These are phyloP conservation scores for Aspergillus piperis DNA, from an alignment of 2,329 filamentous ascomycete genomes.

Conservation along the genomic window DNA sequence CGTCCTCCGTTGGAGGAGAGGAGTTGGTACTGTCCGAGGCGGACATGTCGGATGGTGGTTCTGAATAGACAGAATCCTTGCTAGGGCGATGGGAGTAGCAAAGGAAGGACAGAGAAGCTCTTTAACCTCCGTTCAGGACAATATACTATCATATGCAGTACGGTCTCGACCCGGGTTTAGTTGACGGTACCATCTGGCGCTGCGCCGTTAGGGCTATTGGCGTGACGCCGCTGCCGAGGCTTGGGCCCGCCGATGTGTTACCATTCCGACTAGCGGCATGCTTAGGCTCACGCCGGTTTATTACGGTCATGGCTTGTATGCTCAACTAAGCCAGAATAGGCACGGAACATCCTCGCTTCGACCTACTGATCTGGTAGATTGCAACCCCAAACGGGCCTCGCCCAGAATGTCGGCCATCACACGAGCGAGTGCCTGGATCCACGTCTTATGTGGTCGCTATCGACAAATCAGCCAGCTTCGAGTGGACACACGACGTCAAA, in stretches of 20 bases:
- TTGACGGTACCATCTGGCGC: neutral
- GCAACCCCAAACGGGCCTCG: neutral
- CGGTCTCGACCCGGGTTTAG: neutral
- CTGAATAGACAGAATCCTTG: neutral
- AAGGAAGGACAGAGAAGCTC: neutral
- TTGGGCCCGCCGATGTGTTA: neutral
- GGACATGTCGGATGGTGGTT: neutral
- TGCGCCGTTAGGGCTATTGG: neutral
- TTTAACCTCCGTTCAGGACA: neutral
- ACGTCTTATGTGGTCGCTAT: neutral
- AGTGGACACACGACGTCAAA: too few species aligned
- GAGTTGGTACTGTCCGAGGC: neutral
- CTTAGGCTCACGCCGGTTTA: neutral
- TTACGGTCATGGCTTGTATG: conserved; percentile 4
- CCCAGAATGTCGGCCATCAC: neutral
- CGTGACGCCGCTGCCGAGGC: neutral
- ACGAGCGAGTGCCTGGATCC: neutral
- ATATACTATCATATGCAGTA: neutral
- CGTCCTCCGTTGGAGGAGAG: neutral
- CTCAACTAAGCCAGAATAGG: conserved; percentile 3
- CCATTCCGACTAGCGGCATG: conserved; percentile 4
- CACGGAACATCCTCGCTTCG: conserved; percentile 5
- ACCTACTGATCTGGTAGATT: conserved; percentile 4
- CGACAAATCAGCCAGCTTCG: too few species aligned
- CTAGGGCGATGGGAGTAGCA: neutral